Base-by-base conservation (phyloP, 768 basidiomycete genomes). In the Galerina marginata region DNA sequence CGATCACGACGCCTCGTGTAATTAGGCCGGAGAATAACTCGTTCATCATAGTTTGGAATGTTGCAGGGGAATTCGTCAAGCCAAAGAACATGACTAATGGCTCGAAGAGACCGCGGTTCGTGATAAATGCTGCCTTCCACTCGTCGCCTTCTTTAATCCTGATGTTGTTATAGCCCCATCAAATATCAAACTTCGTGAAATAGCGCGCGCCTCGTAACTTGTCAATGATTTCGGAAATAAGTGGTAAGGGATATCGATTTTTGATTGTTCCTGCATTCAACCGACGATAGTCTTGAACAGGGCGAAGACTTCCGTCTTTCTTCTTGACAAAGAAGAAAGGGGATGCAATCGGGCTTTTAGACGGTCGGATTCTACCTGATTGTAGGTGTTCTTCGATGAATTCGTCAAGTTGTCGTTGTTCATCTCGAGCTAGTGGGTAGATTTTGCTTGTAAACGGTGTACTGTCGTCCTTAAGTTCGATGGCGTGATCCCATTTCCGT, bases 181-280 rank as follows among this genome's bases (percentile, higher is more conserved):
- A 58, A 4, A 83, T 68, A 62, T 84, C 77, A 15, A 83, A 54
- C 45, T 74, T 74, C 0, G 72, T 71, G 59, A 75, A 80, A 25
- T 68, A 51, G 15, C 60, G 61, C 10, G 71, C 68, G 6, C 57
- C 59, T 1, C 56, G 39, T 0, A 75, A 55, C 15, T 68, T 69
- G 16, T 69, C 59, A 23, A 76, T 51, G 7, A 75, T 56, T 9
- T 75, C 65, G 39, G 50, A 52, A 9, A 52, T 20, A 16, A 52
- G 33, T n/a, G 73, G 74, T 9, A 76, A 57, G 71, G 75, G 48
- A n/a, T 75, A 75, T 10, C 48, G 52, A 59, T 74, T 62, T 25
- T 72, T 71, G 2, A 69, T 60, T 1, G 71, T 75, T 55, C 68
- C 65, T 5, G 65, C 59, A 49, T 77, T 78, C 1, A 77, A 63